Evolutionary conservation across 495 filamentous ascomycete genomes (phyloP).

Genomic region (Penicillium maclennaniae): DNA sequence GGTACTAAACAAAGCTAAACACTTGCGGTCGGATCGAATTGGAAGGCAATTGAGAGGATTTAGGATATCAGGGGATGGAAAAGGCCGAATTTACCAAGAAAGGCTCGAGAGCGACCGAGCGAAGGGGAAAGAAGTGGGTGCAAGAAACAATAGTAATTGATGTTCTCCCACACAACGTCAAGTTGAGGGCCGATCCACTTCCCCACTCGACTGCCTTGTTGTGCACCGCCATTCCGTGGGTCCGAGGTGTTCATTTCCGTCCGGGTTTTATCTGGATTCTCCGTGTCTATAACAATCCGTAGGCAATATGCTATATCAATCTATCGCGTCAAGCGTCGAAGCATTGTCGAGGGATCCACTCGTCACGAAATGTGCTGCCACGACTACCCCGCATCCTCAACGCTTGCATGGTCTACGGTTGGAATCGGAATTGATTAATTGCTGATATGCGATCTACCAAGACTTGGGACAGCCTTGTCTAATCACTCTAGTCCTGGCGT

Average conservation of each 20-base stretch:
- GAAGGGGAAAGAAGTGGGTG: not conserved
- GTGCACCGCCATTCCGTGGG: not conserved
- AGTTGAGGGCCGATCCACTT: not conserved
- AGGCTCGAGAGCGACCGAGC: not conserved
- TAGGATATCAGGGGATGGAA: not conserved
- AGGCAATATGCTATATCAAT: not conserved
- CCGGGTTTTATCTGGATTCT: not conserved
- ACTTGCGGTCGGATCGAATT: not conserved
- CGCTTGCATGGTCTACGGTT: not conserved
- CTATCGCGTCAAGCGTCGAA: not conserved
- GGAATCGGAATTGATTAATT: not conserved
- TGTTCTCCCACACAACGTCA: not conserved
- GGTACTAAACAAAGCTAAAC: not conserved
- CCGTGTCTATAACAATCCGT: not conserved
- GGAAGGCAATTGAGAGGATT: not conserved
- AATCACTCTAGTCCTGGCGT: constrained; percentile 29
- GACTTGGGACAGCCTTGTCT: not conserved
- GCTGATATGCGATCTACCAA: not conserved
- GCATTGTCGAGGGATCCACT: not conserved
- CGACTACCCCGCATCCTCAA: not conserved
- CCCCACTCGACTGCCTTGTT: not conserved
- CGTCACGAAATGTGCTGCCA: not conserved
- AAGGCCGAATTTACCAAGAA: not conserved
- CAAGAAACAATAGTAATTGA: not conserved
- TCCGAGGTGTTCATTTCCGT: not conserved